Evolutionary conservation across 2,329 filamentous ascomycete species (phyloP).

Genomic region (Xylariaceae sp.): DNA sequence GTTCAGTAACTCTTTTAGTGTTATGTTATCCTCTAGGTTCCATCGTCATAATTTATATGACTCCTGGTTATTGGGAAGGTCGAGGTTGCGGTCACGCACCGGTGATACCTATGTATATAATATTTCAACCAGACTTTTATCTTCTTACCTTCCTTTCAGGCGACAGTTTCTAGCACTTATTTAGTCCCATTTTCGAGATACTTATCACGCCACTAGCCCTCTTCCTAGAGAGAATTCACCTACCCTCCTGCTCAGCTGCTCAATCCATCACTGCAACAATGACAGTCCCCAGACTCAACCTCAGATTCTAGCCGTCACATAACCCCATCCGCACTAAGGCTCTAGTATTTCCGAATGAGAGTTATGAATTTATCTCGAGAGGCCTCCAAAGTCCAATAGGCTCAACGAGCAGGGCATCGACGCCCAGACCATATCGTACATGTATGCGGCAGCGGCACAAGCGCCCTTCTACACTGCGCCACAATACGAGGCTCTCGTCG

Average conservation of each 20-base stretch:
- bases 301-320: conserved; percentile 14
- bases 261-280: not conserved
- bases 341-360: conserved; percentile 30
- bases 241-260: not conserved
- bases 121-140: too few species aligned
- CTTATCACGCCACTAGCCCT: not conserved
- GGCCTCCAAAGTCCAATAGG: conserved; percentile 28
- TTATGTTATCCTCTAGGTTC: too few species aligned
- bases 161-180: not conserved
- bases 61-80: too few species aligned
- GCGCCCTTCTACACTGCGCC: conserved; percentile 26
- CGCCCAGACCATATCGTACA: conserved; percentile 32
- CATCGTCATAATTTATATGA: too few species aligned
- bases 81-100: too few species aligned
- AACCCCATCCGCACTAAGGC: conserved; percentile 20
- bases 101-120: too few species aligned
- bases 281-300: conserved; percentile 1
- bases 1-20: too few species aligned
- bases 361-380: conserved; percentile 28
- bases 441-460: conserved; percentile 6
- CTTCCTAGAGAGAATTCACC: not conserved
- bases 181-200: not conserved
- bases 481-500: conserved; percentile 24
- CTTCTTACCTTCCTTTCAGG: not conserved
- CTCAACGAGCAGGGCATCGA: conserved; percentile 28